These are phyloP conservation scores for Perkinsus marinus DNA, from an alignment of 169 alveolate genomes.

Conservation along the genomic window DNA sequence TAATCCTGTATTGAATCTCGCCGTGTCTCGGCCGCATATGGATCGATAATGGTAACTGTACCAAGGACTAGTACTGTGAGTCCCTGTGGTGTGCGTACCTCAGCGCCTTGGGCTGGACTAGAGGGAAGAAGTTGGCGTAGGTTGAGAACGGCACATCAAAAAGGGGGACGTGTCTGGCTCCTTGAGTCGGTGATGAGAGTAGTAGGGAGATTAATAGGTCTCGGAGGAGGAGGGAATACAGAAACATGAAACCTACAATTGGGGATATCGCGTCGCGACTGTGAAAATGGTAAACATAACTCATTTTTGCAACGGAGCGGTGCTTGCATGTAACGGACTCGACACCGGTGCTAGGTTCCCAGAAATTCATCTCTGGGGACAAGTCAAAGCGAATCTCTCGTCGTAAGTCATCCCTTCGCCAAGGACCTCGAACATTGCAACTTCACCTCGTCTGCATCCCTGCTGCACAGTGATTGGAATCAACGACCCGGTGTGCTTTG, in stretches of 20 bases:
- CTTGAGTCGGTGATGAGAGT: neutral
- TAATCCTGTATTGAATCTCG: neutral
- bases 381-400: too few relatives aligned
- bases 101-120: neutral
- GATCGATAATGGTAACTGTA: neutral
- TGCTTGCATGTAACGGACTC: too few relatives aligned
- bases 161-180: neutral
- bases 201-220: neutral
- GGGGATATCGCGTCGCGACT: neutral
- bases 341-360: too few relatives aligned
- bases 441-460: too few relatives aligned
- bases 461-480: too few relatives aligned
- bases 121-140: neutral
- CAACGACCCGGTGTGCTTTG: too few relatives aligned
- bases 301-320: neutral
- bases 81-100: neutral
- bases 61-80: neutral
- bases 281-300: neutral
- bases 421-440: too few relatives aligned
- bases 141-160: neutral
- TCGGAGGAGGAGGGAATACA: neutral
- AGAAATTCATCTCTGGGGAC: too few relatives aligned
- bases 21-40: neutral
- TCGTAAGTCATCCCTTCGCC: too few relatives aligned
- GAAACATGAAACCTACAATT: neutral